phyloP scores from a whole-genome alignment of 83 land plant species.

The Diphasiastrum complanatum region DNA sequence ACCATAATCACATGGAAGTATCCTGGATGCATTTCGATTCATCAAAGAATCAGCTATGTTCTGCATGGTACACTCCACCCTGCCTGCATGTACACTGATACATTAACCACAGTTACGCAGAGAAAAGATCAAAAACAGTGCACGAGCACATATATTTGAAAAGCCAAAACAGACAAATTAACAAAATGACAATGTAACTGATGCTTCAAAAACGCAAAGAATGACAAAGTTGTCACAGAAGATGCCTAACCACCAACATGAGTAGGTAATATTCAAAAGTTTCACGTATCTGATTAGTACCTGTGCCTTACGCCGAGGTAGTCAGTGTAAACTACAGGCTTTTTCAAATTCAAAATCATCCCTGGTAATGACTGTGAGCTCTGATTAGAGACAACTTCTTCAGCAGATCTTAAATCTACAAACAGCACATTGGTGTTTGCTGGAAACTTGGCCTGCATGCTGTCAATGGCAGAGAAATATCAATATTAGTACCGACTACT shows the following conservation, averaged over 20 bases:
- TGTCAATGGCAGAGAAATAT: constrained; percentile 35
- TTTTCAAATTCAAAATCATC: constrained; percentile 86
- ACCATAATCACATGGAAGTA: constrained; percentile 59
- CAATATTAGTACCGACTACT: too few species aligned
- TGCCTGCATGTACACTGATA: constrained; percentile 40
- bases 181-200: too few species aligned
- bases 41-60: constrained; percentile 76
- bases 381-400: constrained; percentile 57
- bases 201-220: too few species aligned
- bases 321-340: constrained; percentile 57
- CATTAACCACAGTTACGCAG: too few species aligned
- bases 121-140: too few species aligned
- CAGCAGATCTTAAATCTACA: constrained; percentile 79
- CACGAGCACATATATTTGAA: too few species aligned
- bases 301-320: constrained; percentile 64
- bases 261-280: too few species aligned
- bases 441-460: constrained; percentile 84
- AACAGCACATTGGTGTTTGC: constrained; percentile 96
- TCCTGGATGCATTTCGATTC: constrained; percentile 44
- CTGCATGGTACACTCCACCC: constrained; percentile 98
- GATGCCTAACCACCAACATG: too few species aligned
- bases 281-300: constrained; percentile 28
- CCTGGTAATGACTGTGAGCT: constrained; percentile 67
- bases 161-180: too few species aligned
- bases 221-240: too few species aligned